Base-by-base conservation (phyloP, 495 filamentous ascomycete species). In the Hypoxylon cercidicola region DNA sequence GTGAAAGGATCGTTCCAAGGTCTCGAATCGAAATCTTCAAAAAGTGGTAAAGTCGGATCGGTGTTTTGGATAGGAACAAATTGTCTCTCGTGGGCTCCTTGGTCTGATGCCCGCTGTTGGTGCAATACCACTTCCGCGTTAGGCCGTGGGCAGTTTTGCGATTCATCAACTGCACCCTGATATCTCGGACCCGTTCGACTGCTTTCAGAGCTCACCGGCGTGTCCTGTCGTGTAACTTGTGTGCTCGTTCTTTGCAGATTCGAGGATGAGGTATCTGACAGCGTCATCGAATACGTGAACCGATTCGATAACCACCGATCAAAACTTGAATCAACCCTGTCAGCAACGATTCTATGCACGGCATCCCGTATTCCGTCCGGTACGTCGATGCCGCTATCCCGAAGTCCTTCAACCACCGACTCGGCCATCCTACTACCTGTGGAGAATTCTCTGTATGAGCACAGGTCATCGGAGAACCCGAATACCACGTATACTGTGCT, bases 381-480 rank as follows among this genome's bases (percentile, higher is more conserved):
- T 18, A 19, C 37, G 2, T 12, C 23, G 12, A 43, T 13, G 15
- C 51, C 23, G 9, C 51, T 32, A 32, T 21, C 19, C 21, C 16
- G 51, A 8, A 55, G n/a, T 7, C 39, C 37, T 16, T 55, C 51
- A 9, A 55, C 11, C 3, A 55, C 23, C 6, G 51, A 39, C 32
- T 39, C 15, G n/a, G 25, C 23, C 12, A 16, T 39, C n/a, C 39
- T 20, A 13, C 4, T n/a, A 13, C 43, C 13, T 11, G 37, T 16
- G 13, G 50, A 54, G 40, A 53, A 64, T 37, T 70, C 66, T 13
- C 35, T 35, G 11, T 66, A 54, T 0, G 28, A 28, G 10, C 52
- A 58, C 3, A 71, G 19, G 16, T 72, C 66, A 37, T 56, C 56
- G 15, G 64, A 64, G 13, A 64, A 57, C 0, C 63, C 59, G 2